Evolutionary conservation across 257 asterid genomes (phyloP), one percentile per base, ranked within the genome.

Genomic region (Solanum ossicruentum): DNA sequence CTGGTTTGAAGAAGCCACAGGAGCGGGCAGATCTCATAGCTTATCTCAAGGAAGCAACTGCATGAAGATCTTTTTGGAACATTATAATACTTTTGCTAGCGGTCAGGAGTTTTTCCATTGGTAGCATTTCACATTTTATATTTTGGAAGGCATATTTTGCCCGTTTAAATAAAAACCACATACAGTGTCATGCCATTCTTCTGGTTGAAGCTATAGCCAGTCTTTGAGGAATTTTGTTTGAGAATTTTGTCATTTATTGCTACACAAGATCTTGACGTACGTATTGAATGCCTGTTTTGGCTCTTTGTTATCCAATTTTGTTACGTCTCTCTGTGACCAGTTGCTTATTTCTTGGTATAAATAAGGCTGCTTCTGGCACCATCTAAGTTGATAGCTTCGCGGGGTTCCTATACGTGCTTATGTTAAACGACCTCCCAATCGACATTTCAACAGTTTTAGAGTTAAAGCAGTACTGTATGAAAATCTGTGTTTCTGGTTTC

Each of bases 1-100:
- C 99, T 47, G 99, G 99, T 41, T 87, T 96, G 93, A 96, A 96
- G 95, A 96, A 96, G 88, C 99, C 98, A 65, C 93, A 93, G 88
- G 99, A 96, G 0, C 96, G 98, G 8, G 93, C 98, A 0, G 98
- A 96, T 91, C 96, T 96, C 32, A 93, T 96, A 85, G 92, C 98
- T 10, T 96, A 92, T 88, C 97, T 96, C 70, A 96, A 93, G 93
- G 91, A 85, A 70, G 88, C 99, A 67, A 93, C 99, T 63, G 91
- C 94, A 57, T 95, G 90, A 94, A 86, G 61, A 81, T 28, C 39
- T 13, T 13, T n/a, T 83, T 11, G 75, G 67, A 36, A 66, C 20
- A n/a, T 5, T 26, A 54, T 23, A 3, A 28, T 69, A 67, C 52
- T 83, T 83, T 39, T 36, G 79, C 55, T 69, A 54, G 70, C 54